phyloP scores from a whole-genome alignment of 768 basidiomycete species.

The Phylloporus sp. region DNA sequence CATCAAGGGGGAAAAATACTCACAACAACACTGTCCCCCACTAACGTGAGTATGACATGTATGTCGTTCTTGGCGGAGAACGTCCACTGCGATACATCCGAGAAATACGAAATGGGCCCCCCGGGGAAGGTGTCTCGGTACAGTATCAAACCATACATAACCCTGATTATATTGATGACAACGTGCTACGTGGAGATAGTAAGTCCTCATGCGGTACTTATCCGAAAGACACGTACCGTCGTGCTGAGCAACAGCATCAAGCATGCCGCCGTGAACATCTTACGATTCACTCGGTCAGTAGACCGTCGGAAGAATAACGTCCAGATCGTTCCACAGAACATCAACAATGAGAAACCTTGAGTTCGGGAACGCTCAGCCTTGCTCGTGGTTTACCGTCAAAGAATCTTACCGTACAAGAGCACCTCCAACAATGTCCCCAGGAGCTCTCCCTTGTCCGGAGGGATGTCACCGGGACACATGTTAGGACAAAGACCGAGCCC shows the following conservation, averaged over 20 bases:
- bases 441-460: background rate
- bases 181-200: background rate
- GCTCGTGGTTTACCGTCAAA: background rate
- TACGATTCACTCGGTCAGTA: background rate
- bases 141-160: background rate
- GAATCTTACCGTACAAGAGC: background rate
- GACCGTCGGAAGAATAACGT: background rate
- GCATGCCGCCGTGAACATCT: background rate
- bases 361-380: background rate
- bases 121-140: background rate
- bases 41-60: constrained; percentile 13
- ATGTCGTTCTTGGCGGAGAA: constrained; percentile 24
- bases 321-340: background rate
- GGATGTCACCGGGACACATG: background rate
- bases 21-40: constrained; percentile 12
- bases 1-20: background rate
- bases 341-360: background rate
- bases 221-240: background rate
- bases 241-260: background rate
- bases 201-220: background rate
- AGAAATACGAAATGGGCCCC: background rate
- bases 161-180: background rate
- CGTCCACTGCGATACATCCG: constrained; percentile 10
- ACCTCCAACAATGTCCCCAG: background rate
- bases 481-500: too few species aligned